Conservation (phyloP, 805 yeast species). For the Saccharomycopsis fibuligera region DNA sequence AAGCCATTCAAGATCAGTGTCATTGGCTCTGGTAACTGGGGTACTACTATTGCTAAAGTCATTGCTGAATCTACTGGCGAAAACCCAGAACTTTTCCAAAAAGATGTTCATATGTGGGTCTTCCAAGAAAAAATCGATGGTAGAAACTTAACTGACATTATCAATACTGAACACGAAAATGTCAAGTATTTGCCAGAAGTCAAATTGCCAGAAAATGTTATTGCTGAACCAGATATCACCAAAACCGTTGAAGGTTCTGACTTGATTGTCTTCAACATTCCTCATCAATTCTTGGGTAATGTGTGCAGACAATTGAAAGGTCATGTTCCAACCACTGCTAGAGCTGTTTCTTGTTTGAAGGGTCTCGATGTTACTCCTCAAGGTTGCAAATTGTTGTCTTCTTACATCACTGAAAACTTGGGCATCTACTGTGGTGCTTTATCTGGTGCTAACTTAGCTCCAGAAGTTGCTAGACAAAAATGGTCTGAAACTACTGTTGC, state of each 20-base stretch:
- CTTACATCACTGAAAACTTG: conserved; percentile 69
- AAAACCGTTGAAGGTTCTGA: conserved; percentile 78
- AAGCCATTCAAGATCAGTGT: conserved; percentile 56
- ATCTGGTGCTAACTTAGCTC: conserved; percentile 95
- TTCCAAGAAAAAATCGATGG: conserved; percentile 80
- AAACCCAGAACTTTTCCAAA: conserved; percentile 65
- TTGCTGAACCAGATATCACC: conserved; percentile 80
- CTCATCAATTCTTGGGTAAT: conserved; percentile 88
- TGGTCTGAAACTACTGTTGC: conserved; percentile 99
- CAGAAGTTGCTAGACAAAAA: conserved; percentile 90
- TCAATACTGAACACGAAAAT: conserved; percentile 86
- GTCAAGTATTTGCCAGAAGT: conserved; percentile 89
- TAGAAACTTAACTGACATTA: conserved; percentile 77
- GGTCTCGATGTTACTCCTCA: conserved; percentile 84
- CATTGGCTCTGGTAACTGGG: conserved; percentile 98
- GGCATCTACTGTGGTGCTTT: conserved; percentile 93
- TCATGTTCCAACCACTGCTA: conserved; percentile 56
- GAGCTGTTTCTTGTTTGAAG: conserved; percentile 94
- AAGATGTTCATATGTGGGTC: conserved; percentile 93
- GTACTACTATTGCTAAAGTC: conserved; percentile 94
- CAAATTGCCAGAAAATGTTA: conserved; percentile 75
- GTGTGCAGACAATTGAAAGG: conserved; percentile 75
- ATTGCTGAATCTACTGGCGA: conserved; percentile 80
- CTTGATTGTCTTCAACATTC: conserved; percentile 86
- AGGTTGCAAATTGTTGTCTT: conserved; percentile 80